Evolutionary conservation across 306 rosid genomes (phyloP).

Genomic region (Crotalaria pallida): DNA sequence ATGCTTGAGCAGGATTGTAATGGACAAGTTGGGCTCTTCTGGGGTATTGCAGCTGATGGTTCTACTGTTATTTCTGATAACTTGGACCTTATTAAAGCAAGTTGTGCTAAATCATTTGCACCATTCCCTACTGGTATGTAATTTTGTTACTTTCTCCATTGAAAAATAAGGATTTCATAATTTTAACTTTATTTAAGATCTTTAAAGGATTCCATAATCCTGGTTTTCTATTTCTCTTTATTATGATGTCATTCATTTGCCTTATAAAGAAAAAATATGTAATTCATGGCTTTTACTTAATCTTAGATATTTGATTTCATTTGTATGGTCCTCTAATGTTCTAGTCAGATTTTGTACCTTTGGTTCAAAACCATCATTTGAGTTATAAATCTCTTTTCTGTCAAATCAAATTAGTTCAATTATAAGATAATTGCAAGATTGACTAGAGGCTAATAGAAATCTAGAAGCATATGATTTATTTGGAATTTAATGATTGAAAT

Average conservation of each 20-base stretch:
- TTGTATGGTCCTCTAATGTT: not conserved
- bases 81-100: constrained; percentile 54
- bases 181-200: not conserved
- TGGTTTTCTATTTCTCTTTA: not conserved
- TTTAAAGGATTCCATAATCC: not conserved
- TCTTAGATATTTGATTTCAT: not conserved
- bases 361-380: not conserved
- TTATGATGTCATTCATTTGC: not conserved
- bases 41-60: constrained; percentile 90
- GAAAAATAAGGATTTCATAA: not conserved
- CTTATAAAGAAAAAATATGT: no score
- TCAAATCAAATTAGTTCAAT: not conserved
- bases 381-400: not conserved
- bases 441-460: not conserved
- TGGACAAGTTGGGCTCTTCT: constrained; percentile 59
- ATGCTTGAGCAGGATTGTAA: constrained; percentile 53
- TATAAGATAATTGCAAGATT: not conserved
- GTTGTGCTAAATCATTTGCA: constrained; percentile 90
- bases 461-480: not conserved
- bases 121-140: constrained; percentile 79
- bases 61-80: constrained; percentile 69
- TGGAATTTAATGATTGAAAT: not conserved
- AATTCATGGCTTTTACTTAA: no score
- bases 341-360: not conserved
- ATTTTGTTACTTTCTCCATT: not conserved